A percentile compares a stretch with the other conserved stretches of the same genome.
Evolutionary conservation across 2,329 filamentous ascomycete species (phyloP).

Genomic region (Penicillium sp.): DNA sequence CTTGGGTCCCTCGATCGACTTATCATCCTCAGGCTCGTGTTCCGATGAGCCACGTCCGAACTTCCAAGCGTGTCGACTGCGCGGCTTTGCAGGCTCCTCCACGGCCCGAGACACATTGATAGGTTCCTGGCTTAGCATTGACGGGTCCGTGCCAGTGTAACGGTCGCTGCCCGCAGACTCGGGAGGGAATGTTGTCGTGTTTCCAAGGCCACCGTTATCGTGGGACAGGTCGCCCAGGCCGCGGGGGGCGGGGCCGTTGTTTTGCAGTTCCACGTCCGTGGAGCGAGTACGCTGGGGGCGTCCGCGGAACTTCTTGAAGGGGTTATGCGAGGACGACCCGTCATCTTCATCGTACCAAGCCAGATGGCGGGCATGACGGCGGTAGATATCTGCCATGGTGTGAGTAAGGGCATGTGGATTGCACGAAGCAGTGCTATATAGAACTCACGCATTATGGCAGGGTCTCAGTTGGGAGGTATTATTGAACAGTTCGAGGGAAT

Average conservation of each 20-base stretch:
- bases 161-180: conserved; percentile 26
- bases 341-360: conserved; percentile 45
- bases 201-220: conserved; percentile 23
- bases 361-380: conserved; percentile 36
- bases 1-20: conserved; percentile 26
- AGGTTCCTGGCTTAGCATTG: conserved; percentile 30
- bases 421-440: neutral
- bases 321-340: conserved; percentile 38
- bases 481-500: neutral
- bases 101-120: conserved; percentile 25
- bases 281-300: conserved; percentile 28
- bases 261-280: conserved; percentile 32
- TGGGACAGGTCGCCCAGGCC: conserved; percentile 26
- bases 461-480: neutral
- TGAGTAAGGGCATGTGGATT: conserved; percentile 2
- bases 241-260: conserved; percentile 13
- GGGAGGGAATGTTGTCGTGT: conserved; percentile 28
- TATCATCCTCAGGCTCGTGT: conserved; percentile 12
- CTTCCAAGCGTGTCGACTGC: conserved; percentile 21
- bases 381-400: conserved; percentile 37
- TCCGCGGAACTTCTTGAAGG: conserved; percentile 41
- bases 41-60: conserved; percentile 8
- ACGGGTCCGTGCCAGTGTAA: conserved; percentile 18
- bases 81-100: conserved; percentile 17
- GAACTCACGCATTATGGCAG: neutral